Evolutionary conservation across 2,329 filamentous ascomycete genomes (phyloP).

Genomic region (Aspergillus awamori): DNA sequence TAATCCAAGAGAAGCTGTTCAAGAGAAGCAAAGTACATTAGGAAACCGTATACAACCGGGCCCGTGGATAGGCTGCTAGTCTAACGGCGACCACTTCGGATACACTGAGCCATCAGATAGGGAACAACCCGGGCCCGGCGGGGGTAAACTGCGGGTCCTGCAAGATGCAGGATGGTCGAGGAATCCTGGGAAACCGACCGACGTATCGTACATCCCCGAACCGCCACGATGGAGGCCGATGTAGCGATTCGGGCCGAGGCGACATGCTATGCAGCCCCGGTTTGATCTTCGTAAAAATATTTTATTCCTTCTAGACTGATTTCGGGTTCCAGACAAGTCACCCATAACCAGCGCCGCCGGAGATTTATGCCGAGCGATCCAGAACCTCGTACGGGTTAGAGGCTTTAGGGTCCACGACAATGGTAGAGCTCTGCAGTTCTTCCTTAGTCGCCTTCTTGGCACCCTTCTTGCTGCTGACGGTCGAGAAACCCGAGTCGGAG

Average conservation of each 20-base stretch:
- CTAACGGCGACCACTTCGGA: background rate
- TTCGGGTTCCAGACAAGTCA: background rate
- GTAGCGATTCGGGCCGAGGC: background rate
- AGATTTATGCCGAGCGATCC: conserved; percentile 21
- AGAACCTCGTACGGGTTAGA: conserved; percentile 38
- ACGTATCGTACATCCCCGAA: background rate
- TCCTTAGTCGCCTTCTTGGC: conserved; percentile 35
- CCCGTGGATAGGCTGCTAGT: background rate
- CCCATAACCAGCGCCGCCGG: background rate
- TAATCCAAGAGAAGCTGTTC: background rate
- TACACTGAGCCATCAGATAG: background rate
- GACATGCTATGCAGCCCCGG: background rate
- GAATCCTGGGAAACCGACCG: background rate
- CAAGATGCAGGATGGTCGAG: background rate
- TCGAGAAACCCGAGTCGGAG: conserved; percentile 34
- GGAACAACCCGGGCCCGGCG: background rate
- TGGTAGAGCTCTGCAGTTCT: conserved; percentile 20
- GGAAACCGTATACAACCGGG: background rate
- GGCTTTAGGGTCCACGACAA: conserved; percentile 26
- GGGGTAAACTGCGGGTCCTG: background rate
- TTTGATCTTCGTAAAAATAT: background rate
- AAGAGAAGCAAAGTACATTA: background rate
- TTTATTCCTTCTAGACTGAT: background rate
- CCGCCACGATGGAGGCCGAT: background rate
- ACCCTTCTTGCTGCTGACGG: conserved; percentile 36